Conservation (phyloP, 2,329 filamentous ascomycete species). For the Diaporthe eres region DNA sequence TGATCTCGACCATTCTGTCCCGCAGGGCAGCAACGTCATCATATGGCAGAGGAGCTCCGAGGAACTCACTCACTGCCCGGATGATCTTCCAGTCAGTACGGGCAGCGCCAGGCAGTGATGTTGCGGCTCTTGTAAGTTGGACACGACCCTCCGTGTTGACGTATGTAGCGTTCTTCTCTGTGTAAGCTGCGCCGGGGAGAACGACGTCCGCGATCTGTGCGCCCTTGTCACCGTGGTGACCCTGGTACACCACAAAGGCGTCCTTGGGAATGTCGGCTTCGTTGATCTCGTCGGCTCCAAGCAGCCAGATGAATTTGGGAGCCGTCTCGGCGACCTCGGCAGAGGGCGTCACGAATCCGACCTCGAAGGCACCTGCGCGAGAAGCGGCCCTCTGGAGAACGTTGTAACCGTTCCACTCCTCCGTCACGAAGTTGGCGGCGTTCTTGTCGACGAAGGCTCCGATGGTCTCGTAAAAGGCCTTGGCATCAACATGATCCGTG, state of each 20-base stretch:
- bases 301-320: constrained; percentile 96
- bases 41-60: constrained; percentile 89
- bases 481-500: constrained; percentile 90
- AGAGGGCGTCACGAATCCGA: constrained; percentile 93
- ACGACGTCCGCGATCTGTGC: constrained; percentile 94
- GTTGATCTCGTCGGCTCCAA: constrained; percentile 92
- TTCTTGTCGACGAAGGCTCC: constrained; percentile 95
- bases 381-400: constrained; percentile 95
- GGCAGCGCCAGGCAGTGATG: constrained; percentile 88
- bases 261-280: constrained; percentile 92
- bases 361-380: constrained; percentile 92
- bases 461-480: constrained; percentile 92
- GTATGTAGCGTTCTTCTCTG: constrained; percentile 95
- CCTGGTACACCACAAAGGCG: constrained; percentile 97
- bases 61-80: constrained; percentile 91
- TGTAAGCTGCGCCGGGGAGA: constrained; percentile 95
- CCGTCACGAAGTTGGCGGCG: constrained; percentile 85
- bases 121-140: constrained; percentile 92
- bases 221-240: constrained; percentile 95
- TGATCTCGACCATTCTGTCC: constrained; percentile 96
- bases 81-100: constrained; percentile 99
- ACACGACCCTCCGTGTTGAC: constrained; percentile 98
- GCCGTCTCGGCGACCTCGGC: constrained; percentile 84
- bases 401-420: constrained; percentile 98
- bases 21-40: constrained; percentile 91